A percentile compares a stretch with the other conserved stretches of the same genome.
phyloP scores from a whole-genome alignment of 306 rosid species.

The Dryas alaskensis region DNA sequence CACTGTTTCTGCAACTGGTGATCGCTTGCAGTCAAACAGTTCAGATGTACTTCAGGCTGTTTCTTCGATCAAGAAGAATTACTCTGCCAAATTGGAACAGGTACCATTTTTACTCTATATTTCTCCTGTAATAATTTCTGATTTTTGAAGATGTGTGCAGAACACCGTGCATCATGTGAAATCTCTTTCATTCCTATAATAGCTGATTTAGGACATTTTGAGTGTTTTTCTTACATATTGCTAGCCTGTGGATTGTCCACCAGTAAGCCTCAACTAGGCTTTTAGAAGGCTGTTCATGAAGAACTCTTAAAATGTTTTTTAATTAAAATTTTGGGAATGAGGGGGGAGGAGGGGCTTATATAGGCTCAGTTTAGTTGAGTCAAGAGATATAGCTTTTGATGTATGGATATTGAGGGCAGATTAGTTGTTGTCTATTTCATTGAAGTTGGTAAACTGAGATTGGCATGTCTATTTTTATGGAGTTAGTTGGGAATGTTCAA shows the following conservation, averaged over 20 bases:
- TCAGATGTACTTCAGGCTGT: constrained; percentile 50
- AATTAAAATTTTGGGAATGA: too few species aligned
- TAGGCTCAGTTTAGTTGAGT: neutral
- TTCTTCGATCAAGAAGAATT: constrained; percentile 59
- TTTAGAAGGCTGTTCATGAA: too few species aligned
- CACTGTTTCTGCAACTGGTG: constrained; percentile 36
- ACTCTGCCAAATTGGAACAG: constrained; percentile 75
- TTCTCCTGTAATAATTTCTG: neutral
- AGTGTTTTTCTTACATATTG: neutral
- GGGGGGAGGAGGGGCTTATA: neutral
- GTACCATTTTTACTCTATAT: constrained; percentile 27
- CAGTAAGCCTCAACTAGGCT: neutral
- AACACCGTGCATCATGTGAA: neutral
- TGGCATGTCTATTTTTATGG: neutral
- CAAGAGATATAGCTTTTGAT: neutral
- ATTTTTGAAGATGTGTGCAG: neutral
- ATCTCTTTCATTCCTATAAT: neutral
- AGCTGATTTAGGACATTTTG: neutral
- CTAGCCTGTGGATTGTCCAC: constrained; percentile 4
- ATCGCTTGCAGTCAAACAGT: constrained; percentile 40
- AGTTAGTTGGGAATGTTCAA: neutral
- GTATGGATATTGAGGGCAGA: neutral
- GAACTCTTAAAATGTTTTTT: too few species aligned
- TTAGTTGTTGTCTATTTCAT: neutral
- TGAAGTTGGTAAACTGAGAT: neutral